phyloP scores from a whole-genome alignment of 441 rosid species.

The Arabidopsis lyrata region DNA sequence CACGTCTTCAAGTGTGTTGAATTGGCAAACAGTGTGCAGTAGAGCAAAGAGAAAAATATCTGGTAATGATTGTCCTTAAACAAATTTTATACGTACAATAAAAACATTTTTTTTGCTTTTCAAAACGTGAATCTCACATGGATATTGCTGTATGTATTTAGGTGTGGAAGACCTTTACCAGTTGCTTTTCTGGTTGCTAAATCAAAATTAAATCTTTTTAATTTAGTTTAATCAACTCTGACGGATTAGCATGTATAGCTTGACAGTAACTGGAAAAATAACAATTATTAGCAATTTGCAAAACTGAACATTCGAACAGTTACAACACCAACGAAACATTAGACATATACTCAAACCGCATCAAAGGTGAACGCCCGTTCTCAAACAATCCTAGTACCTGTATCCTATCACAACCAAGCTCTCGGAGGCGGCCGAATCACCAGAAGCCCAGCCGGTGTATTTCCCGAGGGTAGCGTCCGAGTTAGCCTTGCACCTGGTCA shows the following conservation, averaged over 20 bases:
- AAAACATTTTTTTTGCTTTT: no score
- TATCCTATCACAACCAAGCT: conserved; percentile 84
- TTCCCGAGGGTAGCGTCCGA: conserved; percentile 90
- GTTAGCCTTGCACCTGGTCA: conserved; percentile 82
- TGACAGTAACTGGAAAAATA: no score
- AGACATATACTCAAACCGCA: conserved; percentile 24
- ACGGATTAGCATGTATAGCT: no score
- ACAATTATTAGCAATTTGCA: no score
- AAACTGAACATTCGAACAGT: background rate
- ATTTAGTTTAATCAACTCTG: no score
- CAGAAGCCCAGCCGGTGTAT: conserved; percentile 60
- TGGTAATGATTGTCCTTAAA: no score
- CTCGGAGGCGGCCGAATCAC: conserved; percentile 78
- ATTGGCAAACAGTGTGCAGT: conserved; percentile 9
- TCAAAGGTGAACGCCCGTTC: background rate
- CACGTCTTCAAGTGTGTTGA: background rate
- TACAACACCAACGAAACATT: conserved; percentile 18
- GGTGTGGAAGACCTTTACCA: no score
- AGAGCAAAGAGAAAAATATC: background rate
- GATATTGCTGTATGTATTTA: no score
- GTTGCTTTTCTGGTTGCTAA: no score
- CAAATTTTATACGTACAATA: no score
- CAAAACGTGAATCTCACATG: no score
- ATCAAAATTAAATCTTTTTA: no score
- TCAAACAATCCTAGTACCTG: conserved; percentile 59